Conservation (phyloP, 305 asterid genomes). For the Andrographis paniculata region DNA sequence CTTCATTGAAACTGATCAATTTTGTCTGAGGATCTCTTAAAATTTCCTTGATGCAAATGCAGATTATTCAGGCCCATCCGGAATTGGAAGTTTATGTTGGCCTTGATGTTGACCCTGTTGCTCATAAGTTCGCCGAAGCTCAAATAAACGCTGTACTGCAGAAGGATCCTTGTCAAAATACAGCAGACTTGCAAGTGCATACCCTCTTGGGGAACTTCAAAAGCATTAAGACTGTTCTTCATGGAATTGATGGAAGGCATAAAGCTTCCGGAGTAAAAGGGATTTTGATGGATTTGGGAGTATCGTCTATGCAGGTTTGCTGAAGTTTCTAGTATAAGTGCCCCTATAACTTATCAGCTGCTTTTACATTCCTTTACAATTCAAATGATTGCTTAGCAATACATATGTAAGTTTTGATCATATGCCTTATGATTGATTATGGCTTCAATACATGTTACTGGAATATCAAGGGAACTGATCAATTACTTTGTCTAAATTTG, state of each 20-base stretch:
- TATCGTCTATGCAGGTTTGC: constrained; percentile 98
- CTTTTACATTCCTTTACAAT: neutral
- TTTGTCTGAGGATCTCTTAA: constrained; percentile 9
- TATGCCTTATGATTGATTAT: neutral
- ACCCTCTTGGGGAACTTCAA: constrained; percentile 60
- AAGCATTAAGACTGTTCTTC: constrained; percentile 44
- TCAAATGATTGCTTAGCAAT: too few relatives aligned
- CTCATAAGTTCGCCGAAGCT: constrained; percentile 59
- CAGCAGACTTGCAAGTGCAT: constrained; percentile 41
- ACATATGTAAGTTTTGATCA: neutral
- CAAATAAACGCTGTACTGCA: constrained; percentile 29
- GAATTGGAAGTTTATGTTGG: constrained; percentile 78
- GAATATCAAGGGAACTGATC: too few relatives aligned
- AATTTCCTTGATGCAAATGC: constrained; percentile 26
- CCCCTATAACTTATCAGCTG: neutral
- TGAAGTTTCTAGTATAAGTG: neutral
- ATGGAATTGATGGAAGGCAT: constrained; percentile 36
- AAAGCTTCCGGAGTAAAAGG: constrained; percentile 54
- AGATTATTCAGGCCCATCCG: constrained; percentile 85
- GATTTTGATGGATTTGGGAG: constrained; percentile 92
- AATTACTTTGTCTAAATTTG: neutral
- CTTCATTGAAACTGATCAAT: neutral
- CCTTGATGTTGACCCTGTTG: constrained; percentile 81
- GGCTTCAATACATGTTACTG: neutral
- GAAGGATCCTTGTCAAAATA: constrained; percentile 23